Base-by-base conservation (phyloP, 352 stramenopile genomes). In the Proteromonas lacertae region DNA sequence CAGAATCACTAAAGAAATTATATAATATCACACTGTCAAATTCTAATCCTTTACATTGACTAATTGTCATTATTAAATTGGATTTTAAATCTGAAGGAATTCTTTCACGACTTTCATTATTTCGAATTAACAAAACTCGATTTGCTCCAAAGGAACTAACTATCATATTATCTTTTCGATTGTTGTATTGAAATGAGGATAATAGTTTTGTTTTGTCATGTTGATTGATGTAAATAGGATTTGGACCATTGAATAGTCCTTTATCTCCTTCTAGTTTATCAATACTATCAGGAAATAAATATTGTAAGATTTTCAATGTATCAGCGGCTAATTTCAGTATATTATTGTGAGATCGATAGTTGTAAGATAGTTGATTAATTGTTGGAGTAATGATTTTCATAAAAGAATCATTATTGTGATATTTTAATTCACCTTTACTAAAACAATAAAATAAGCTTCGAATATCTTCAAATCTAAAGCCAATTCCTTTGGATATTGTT, bases 391-490 rank as follows among this genome's bases (percentile, higher is more conserved):
- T 40, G n/a, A 33, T n/a, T n/a, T n/a, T n/a, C n/a, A n/a, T n/a
- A n/a, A n/a, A n/a, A n/a, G n/a, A n/a, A n/a, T n/a, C n/a, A n/a
- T n/a, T n/a, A n/a, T 28, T 28, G 10, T 28, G 5, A 10, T 10
- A 28, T 5, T 10, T 5, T 28, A 10, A 5, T 35, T 4, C 12
- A 13, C 33, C 10, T 9, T 23, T 6, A 16, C 14, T 21, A 31
- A 42, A 8, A n/a, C 4, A 12, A 12, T 32, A 18, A 4, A 36
- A 4, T 9, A 65, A 49, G 1, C 30, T 43, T 22, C 52, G 41
- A 36, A 66, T 30, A 12, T 62, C 56, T 44, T 65, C 53, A 48
- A 65, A 65, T 1, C 51, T 41, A 45, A 63, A 60, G 17, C 53
- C 46, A 17, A 55, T 51, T 17, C 52, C 48, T 19, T 58, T 37